phyloP scores from a whole-genome alignment of 805 yeast species.

The Starmerella gropengiesseri region DNA sequence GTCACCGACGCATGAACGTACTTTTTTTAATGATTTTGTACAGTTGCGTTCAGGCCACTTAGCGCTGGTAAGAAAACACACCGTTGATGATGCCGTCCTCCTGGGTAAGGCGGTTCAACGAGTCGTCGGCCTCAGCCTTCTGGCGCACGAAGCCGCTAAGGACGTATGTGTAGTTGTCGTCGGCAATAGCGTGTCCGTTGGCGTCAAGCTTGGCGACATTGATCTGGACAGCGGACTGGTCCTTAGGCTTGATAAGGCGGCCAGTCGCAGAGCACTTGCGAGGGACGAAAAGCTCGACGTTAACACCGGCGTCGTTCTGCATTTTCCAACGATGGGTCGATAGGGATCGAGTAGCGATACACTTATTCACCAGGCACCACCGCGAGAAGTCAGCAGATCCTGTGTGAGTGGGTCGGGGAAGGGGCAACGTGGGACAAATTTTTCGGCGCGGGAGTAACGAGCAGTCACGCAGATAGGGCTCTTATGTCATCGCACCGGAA shows the following conservation, averaged over 20 bases:
- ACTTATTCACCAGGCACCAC: slow-evolving; percentile 1
- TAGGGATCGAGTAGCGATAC: slow-evolving; percentile 2
- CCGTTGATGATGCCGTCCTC: slow-evolving; percentile 95
- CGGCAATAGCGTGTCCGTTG: slow-evolving; percentile 89
- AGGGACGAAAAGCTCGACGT: slow-evolving; percentile 99
- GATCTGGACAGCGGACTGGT: slow-evolving; percentile 98
- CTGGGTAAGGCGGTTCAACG: slow-evolving; percentile 98
- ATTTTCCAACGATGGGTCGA: slow-evolving; percentile 36
- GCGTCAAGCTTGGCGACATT: slow-evolving; percentile 97
- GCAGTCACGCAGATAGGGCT: slow-evolving; percentile 16
- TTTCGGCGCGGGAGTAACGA: neutral
- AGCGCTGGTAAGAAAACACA: slow-evolving; percentile 34
- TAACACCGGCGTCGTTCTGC: slow-evolving; percentile 99
- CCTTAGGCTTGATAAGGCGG: slow-evolving; percentile 99
- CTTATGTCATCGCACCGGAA: slow-evolving; percentile 2
- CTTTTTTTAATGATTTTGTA: too few relatives aligned
- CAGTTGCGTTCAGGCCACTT: slow-evolving; percentile 20
- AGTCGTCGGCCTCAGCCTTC: slow-evolving; percentile 99
- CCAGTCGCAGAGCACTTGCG: slow-evolving; percentile 99
- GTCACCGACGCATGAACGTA: too few relatives aligned
- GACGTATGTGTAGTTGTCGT: slow-evolving; percentile 88
- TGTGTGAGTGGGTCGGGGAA: slow-evolving; percentile 1
- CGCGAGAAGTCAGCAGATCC: slow-evolving; percentile 1
- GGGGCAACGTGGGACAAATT: slow-evolving; percentile 1
- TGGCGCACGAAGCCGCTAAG: slow-evolving; percentile 94